Evolutionary conservation across 2,329 filamentous ascomycete species (phyloP).

Genomic region (Colletotrichum tabaci): DNA sequence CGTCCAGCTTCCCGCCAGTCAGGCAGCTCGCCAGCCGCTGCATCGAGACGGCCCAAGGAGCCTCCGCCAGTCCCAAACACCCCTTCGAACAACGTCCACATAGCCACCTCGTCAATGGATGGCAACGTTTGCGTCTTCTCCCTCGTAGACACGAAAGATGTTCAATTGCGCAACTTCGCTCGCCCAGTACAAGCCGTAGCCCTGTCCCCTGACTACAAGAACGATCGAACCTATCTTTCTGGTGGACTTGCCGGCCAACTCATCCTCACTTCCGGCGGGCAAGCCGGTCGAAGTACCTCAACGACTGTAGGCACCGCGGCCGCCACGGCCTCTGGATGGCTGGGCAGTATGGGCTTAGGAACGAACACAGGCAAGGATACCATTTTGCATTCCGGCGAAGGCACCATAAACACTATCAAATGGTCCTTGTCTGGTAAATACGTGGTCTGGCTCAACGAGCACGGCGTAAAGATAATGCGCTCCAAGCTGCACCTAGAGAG

Average conservation of each 20-base stretch:
- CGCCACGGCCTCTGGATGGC: slow-evolving; percentile 89
- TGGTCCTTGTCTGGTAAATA: slow-evolving; percentile 96
- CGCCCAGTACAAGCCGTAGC: slow-evolving; percentile 93
- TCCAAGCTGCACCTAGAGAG: slow-evolving; percentile 86
- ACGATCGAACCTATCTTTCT: slow-evolving; percentile 89
- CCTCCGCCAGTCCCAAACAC: slow-evolving; percentile 75
- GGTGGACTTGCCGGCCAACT: slow-evolving; percentile 91
- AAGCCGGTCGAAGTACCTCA: slow-evolving; percentile 85
- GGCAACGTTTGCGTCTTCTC: slow-evolving; percentile 95
- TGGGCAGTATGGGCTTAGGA: slow-evolving; percentile 88
- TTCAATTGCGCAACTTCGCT: slow-evolving; percentile 92
- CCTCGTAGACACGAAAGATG: slow-evolving; percentile 88
- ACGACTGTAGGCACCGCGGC: slow-evolving; percentile 89
- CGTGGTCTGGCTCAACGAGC: slow-evolving; percentile 95
- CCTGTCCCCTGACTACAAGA: slow-evolving; percentile 94
- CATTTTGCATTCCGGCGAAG: slow-evolving; percentile 91
- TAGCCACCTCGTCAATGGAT: slow-evolving; percentile 94
- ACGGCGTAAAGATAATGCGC: slow-evolving; percentile 98
- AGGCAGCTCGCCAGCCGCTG: slow-evolving; percentile 63
- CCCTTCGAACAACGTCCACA: slow-evolving; percentile 91
- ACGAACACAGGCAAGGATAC: slow-evolving; percentile 86
- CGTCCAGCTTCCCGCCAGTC: slow-evolving; percentile 51
- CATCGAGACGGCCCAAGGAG: slow-evolving; percentile 68
- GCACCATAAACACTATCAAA: slow-evolving; percentile 90
- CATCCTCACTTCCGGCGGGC: slow-evolving; percentile 87